Evolutionary conservation across 2,329 filamentous ascomycete genomes (phyloP).

Genomic region (Aspergillus sp.): DNA sequence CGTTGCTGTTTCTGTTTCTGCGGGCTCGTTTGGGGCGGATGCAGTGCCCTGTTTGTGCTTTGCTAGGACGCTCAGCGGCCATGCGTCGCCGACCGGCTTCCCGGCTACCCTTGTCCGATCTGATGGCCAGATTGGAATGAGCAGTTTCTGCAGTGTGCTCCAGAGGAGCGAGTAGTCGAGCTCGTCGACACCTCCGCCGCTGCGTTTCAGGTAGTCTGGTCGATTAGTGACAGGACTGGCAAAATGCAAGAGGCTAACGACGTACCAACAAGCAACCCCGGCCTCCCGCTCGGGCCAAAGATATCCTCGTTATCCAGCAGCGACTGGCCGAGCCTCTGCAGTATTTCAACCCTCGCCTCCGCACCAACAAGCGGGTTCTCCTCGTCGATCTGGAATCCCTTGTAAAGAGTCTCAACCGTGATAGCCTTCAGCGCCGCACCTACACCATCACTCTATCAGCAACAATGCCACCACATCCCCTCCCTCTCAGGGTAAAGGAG

Average conservation of each 20-base stretch:
- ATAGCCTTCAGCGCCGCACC: conserved; percentile 31
- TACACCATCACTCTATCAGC: background rate
- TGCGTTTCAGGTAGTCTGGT: conserved; percentile 47
- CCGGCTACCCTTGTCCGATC: conserved; percentile 49
- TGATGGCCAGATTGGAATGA: conserved; percentile 57
- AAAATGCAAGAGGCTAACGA: background rate
- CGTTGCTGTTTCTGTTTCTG: conserved; percentile 7
- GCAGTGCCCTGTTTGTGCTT: conserved; percentile 17
- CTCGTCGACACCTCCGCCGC: conserved; percentile 27
- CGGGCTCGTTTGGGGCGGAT: conserved; percentile 5
- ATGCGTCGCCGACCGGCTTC: conserved; percentile 55
- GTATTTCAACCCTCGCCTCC: conserved; percentile 47
- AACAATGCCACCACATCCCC: background rate
- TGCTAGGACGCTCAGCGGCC: conserved; percentile 45
- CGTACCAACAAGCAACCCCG: conserved; percentile 56
- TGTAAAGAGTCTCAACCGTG: conserved; percentile 37
- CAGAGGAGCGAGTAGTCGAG: conserved; percentile 50
- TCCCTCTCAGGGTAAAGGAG: background rate
- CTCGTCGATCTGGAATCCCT: conserved; percentile 51
- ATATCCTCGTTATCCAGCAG: conserved; percentile 43
- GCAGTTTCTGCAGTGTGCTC: conserved; percentile 48
- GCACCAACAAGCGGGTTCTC: conserved; percentile 53
- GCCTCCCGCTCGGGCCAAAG: conserved; percentile 50
- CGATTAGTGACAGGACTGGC: background rate
- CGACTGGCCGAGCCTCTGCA: conserved; percentile 51